A percentile compares a stretch with the other conserved stretches of the same genome.
These are phyloP conservation scores for Chimonanthus salicifolius DNA, from an alignment of 164 flowering plant genomes.

Conservation along the genomic window DNA sequence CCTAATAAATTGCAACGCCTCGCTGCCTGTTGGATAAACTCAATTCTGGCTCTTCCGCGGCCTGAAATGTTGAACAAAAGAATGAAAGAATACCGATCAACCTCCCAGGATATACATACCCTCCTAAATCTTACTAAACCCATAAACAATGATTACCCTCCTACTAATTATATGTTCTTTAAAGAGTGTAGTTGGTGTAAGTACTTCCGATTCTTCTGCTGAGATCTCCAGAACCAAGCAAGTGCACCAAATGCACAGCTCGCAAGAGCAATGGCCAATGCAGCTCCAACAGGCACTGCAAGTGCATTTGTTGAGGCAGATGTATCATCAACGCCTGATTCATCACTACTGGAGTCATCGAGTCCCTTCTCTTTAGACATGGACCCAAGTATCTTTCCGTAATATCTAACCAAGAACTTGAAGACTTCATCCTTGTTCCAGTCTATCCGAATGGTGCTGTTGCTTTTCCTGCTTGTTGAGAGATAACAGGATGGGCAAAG, in stretches of 20 bases:
- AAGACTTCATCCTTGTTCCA: constrained; percentile 76
- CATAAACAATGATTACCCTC: constrained; percentile 32
- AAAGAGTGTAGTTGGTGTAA: constrained; percentile 73
- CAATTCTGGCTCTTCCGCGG: constrained; percentile 53
- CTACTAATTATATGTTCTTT: constrained; percentile 70
- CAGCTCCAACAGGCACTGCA: constrained; percentile 87
- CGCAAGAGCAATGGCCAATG: constrained; percentile 82
- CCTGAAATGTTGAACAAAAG: constrained; percentile 40
- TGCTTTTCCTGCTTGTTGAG: constrained; percentile 16
- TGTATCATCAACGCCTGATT: constrained; percentile 34
- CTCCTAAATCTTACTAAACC: constrained; percentile 3
- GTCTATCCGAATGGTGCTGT: constrained; percentile 22
- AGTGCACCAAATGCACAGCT: constrained; percentile 95
- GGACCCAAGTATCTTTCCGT: constrained; percentile 58
- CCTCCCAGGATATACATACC: not conserved
- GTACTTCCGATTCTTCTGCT: constrained; percentile 98
- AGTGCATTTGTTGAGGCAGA: constrained; percentile 53
- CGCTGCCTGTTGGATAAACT: constrained; percentile 12
- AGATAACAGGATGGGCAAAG: constrained; percentile 79
- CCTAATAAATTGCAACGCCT: constrained; percentile 11
- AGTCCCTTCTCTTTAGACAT: constrained; percentile 45
- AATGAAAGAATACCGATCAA: constrained; percentile 4
- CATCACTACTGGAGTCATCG: constrained; percentile 16
- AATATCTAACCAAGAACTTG: constrained; percentile 60
- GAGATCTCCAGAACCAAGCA: constrained; percentile 93